These are phyloP conservation scores for Neltuma alba DNA, from an alignment of 306 rosid species.

Conservation along the genomic window DNA sequence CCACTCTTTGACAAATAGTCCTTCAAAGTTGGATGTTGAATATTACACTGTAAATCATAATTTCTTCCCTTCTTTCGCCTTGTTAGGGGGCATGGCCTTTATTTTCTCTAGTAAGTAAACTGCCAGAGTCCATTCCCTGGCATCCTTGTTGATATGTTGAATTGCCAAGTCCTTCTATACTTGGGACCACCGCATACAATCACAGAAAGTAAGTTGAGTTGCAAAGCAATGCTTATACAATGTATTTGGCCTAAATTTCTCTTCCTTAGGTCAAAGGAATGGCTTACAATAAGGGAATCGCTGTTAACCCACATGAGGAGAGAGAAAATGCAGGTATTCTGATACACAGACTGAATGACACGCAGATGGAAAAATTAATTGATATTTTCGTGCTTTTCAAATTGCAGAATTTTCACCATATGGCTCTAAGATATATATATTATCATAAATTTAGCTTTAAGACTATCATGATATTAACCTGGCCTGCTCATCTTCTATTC, in stretches of 20 bases:
- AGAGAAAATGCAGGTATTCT: constrained; percentile 84
- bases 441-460: constrained; percentile 24
- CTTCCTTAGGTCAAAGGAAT: constrained; percentile 82
- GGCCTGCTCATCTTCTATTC: constrained; percentile 11
- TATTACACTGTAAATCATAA: constrained; percentile 5
- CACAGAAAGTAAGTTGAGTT: not conserved
- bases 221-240: not conserved
- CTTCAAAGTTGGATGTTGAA: constrained; percentile 9
- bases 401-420: constrained; percentile 21
- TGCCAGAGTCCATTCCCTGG: not conserved
- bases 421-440: not conserved
- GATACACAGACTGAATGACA: constrained; percentile 16
- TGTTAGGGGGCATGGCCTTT: constrained; percentile 6
- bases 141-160: constrained; percentile 19
- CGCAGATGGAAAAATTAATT: not conserved
- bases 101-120: not conserved
- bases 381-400: constrained; percentile 22
- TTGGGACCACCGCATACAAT: too few relatives aligned
- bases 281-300: constrained; percentile 75
- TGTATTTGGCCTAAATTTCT: constrained; percentile 17
- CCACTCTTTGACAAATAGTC: constrained; percentile 18
- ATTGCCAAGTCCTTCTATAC: constrained; percentile 10
- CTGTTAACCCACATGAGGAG: constrained; percentile 70
- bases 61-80: not conserved
- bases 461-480: constrained; percentile 23